Evolutionary conservation across 805 yeast species (phyloP).

Genomic region (Zygosaccharomyces pseudorouxii): DNA sequence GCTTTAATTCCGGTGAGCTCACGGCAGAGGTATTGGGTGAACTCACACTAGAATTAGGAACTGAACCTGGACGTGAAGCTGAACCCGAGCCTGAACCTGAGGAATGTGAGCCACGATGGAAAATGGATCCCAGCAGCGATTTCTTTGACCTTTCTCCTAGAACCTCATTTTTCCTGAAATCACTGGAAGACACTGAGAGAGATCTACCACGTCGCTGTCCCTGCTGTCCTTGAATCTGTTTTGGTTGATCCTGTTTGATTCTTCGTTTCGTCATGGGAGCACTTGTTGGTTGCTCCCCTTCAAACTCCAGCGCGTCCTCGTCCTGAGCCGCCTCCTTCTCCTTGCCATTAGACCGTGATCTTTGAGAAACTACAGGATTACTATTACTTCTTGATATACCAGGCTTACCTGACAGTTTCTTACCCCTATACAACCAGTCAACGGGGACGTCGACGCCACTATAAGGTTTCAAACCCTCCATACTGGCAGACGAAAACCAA

Average conservation of each 20-base stretch:
- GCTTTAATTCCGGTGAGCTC: neutral
- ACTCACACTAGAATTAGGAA: neutral
- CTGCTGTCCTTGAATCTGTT: slow-evolving; percentile 25
- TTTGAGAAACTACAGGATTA: neutral
- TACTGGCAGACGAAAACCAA: neutral
- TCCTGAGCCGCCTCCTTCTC: neutral
- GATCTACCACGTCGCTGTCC: slow-evolving; percentile 10
- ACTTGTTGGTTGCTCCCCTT: neutral
- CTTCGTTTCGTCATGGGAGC: neutral
- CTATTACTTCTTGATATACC: neutral
- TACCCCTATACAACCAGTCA: slow-evolving; percentile 83
- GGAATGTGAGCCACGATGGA: slow-evolving; percentile 20
- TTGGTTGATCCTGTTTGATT: neutral
- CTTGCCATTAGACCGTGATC: neutral
- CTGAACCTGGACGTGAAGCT: slow-evolving; percentile 4
- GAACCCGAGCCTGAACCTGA: slow-evolving; percentile 4
- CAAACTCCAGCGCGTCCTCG: neutral
- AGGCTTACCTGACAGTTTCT: slow-evolving; percentile 47
- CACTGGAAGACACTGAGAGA: slow-evolving; percentile 13
- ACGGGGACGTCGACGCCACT: slow-evolving; percentile 55
- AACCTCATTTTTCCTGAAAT: slow-evolving; percentile 19
- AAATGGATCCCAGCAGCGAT: slow-evolving; percentile 28
- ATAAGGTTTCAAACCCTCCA: slow-evolving; percentile 10
- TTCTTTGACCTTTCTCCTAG: slow-evolving; percentile 27
- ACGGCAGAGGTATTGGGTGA: slow-evolving; percentile 2